phyloP scores from a whole-genome alignment of 2,329 filamentous ascomycete species.

The Diaporthe helianthi region DNA sequence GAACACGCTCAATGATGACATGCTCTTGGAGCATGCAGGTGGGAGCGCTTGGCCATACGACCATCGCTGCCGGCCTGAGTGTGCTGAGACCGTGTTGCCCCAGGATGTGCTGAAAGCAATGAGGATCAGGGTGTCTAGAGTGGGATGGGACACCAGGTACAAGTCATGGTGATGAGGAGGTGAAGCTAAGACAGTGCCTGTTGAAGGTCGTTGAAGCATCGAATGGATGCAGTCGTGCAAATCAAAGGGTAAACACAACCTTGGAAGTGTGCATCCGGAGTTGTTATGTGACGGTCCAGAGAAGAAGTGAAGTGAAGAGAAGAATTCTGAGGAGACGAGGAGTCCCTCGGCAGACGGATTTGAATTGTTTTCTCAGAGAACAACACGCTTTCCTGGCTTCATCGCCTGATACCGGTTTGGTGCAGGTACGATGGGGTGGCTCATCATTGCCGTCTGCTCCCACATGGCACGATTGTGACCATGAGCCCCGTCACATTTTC shows the following conservation, averaged over 20 bases:
- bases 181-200: too few species aligned
- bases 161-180: too few species aligned
- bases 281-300: too few species aligned
- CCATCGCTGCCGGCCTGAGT: not conserved
- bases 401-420: not conserved
- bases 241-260: too few species aligned
- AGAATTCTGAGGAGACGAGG: too few species aligned
- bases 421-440: not conserved
- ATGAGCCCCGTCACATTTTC: not conserved
- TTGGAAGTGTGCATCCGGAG: too few species aligned
- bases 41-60: not conserved
- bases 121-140: not conserved
- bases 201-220: too few species aligned
- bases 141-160: too few species aligned
- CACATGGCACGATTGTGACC: not conserved
- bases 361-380: too few species aligned
- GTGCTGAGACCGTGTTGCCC: not conserved
- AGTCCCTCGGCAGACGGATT: too few species aligned
- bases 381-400: not conserved
- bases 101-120: not conserved
- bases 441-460: not conserved
- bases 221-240: too few species aligned
- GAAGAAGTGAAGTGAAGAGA: too few species aligned
- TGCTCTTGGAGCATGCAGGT: not conserved
- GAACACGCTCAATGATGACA: not conserved